Conservation (phyloP, 106 monocot species). For the Narthecium ossifragum region DNA sequence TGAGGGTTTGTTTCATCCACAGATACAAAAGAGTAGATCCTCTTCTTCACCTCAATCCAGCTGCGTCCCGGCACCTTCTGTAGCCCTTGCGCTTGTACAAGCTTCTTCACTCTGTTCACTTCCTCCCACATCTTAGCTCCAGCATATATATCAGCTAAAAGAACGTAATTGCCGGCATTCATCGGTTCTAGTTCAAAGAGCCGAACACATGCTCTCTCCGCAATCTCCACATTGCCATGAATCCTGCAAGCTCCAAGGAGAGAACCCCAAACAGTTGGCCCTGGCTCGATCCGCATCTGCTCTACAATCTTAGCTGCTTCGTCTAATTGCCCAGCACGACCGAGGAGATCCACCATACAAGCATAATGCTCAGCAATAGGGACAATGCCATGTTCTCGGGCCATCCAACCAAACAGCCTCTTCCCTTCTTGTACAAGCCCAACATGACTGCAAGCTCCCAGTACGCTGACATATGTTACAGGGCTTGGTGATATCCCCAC, state of each 20-base stretch:
- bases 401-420: slow-evolving; percentile 48
- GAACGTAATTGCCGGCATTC: slow-evolving; percentile 72
- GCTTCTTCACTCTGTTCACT: slow-evolving; percentile 29
- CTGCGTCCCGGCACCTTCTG: slow-evolving; percentile 59
- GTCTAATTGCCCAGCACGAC: slow-evolving; percentile 55
- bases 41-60: slow-evolving; percentile 56
- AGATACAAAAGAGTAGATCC: slow-evolving; percentile 37
- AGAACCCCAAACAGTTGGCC: slow-evolving; percentile 63
- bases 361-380: slow-evolving; percentile 58
- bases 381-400: slow-evolving; percentile 11
- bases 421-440: slow-evolving; percentile 49
- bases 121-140: slow-evolving; percentile 49
- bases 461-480: slow-evolving; percentile 43
- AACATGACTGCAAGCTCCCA: slow-evolving; percentile 65
- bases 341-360: slow-evolving; percentile 63
- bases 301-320: slow-evolving; percentile 42
- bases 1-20: slow-evolving; percentile 46
- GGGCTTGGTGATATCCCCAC: slow-evolving; percentile 28
- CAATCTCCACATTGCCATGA: slow-evolving; percentile 50
- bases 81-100: slow-evolving; percentile 31
- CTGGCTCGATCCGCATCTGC: slow-evolving; percentile 55
- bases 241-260: slow-evolving; percentile 66
- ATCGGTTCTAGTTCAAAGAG: slow-evolving; percentile 56
- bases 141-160: slow-evolving; percentile 52
- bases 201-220: slow-evolving; percentile 44